These are phyloP conservation scores for Phytopythium vexans DNA, from an alignment of 352 stramenopile species.

Conservation along the genomic window DNA sequence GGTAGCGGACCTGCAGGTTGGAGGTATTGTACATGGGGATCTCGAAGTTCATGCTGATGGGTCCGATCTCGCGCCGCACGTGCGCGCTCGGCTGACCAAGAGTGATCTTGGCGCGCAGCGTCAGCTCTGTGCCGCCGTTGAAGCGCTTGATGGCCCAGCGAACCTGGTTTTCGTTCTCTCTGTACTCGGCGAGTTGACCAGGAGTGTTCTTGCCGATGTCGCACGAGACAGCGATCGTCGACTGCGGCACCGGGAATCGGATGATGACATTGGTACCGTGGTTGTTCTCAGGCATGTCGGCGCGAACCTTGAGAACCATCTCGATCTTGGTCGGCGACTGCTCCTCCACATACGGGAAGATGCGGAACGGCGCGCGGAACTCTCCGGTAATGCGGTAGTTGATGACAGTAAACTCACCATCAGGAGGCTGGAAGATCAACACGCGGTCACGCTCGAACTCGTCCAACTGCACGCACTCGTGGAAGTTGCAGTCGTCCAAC, in stretches of 20 bases:
- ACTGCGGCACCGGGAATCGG: constrained; percentile 91
- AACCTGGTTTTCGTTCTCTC: constrained; percentile 93
- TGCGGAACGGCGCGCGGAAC: constrained; percentile 96
- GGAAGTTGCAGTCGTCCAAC: constrained; percentile 99
- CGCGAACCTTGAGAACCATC: constrained; percentile 90
- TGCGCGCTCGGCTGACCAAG: constrained; percentile 71
- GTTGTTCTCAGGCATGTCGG: constrained; percentile 92
- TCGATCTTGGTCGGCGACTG: constrained; percentile 93
- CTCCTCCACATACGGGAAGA: constrained; percentile 97
- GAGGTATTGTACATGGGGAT: constrained; percentile 99
- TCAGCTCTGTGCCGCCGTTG: constrained; percentile 93
- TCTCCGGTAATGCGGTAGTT: constrained; percentile 98
- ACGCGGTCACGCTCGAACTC: constrained; percentile 91
- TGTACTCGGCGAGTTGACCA: constrained; percentile 93
- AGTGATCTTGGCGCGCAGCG: constrained; percentile 92
- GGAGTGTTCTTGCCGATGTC: constrained; percentile 75
- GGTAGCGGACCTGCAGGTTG: constrained; percentile 96
- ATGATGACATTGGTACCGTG: constrained; percentile 97
- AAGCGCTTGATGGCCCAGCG: constrained; percentile 97
- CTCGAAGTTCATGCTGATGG: constrained; percentile 98
- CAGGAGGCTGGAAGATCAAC: constrained; percentile 84
- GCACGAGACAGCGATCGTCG: constrained; percentile 74
- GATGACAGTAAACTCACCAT: constrained; percentile 87
- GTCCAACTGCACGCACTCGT: constrained; percentile 97
- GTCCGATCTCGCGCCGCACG: constrained; percentile 93